Evolutionary conservation across 352 stramenopile species (phyloP), one percentile per base, ranked within the genome.

Genomic region (Phytophthora pistaciae): DNA sequence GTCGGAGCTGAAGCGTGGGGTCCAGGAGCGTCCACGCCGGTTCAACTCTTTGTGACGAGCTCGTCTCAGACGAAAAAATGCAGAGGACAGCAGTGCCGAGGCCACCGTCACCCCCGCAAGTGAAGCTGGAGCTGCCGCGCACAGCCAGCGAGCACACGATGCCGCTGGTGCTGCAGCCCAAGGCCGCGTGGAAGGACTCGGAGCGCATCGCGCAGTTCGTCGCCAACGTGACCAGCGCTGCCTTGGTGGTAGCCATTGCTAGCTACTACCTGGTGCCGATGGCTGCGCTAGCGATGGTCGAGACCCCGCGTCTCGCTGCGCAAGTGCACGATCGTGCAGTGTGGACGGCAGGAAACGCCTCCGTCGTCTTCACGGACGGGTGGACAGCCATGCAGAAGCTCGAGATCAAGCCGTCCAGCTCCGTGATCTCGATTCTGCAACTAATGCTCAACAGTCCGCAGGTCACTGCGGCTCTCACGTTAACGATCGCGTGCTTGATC

Each of bases 181-280:
- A 72, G 52, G 49, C 71, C n/a, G 38, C 74, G 53, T 93, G 85
- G 85, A 91, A 91, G 66, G 74, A 91, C 73, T 82, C 82, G 69
- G 75, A 91, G 20, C 85, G 83, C 54, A 64, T 93, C 50, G 85
- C 83, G n/a, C 74, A 86, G 67, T 93, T 93, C 71, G 56, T 91
- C 20, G 85, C 85, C 27, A 87, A 93, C 50, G 71, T 91, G 56
- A 73, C 77, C 48, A 85, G 85, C 74, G 83, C 82, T n/a, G 60
- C 84, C 9, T 61, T 93, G 48, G 75, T 91, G 4, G 65, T 88
- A 23, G 64, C 68, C 62, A 65, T 90, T 29, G 75, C 72, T 18
- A 74, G 68, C 36, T 93, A 90, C 78, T 72, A 79, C 21, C n/a
- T 83, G 10, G 69, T 79, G 13, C 68, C 66, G 8, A 44, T 84